These are phyloP conservation scores for Calendula officinalis DNA, from an alignment of 129 eudicot genomes.

Conservation along the genomic window DNA sequence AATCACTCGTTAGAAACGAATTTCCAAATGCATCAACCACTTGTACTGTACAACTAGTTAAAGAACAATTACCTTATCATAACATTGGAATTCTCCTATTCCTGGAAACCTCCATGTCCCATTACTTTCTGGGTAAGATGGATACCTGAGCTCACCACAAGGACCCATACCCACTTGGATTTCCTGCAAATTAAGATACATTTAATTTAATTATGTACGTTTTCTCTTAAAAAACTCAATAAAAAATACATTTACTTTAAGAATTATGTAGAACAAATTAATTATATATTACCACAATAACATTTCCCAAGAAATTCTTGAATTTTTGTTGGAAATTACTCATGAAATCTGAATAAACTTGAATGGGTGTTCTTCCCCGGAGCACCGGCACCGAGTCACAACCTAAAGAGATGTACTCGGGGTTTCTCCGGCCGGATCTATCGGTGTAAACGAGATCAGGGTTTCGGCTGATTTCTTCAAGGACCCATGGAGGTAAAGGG, in stretches of 20 bases:
- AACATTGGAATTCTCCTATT: conserved; percentile 95
- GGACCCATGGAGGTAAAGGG: conserved; percentile 96
- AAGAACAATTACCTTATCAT: conserved; percentile 68
- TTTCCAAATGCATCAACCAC: no score
- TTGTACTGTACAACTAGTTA: background rate
- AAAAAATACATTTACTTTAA: no score
- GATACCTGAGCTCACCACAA: conserved; percentile 98
- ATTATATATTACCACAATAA: conserved; percentile 61
- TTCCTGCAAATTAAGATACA: conserved; percentile 46
- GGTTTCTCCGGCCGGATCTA: conserved; percentile 84
- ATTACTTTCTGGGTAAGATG: conserved; percentile 97
- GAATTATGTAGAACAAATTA: background rate
- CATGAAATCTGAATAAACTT: conserved; percentile 92
- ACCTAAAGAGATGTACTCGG: conserved; percentile 85
- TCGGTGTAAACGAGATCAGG: conserved; percentile 95
- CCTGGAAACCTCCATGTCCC: conserved; percentile 99
- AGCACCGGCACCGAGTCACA: conserved; percentile 84
- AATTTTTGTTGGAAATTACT: conserved; percentile 73
- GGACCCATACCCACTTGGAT: conserved; percentile 99
- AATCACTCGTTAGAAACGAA: no score
- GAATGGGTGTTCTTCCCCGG: conserved; percentile 95
- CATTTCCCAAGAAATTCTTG: conserved; percentile 68
- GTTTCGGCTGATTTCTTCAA: conserved; percentile 87
- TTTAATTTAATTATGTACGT: no score
- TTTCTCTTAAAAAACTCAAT: no score